Evolutionary conservation across 257 asterid genomes (phyloP).

Genomic region (Nicotiana knightiana): DNA sequence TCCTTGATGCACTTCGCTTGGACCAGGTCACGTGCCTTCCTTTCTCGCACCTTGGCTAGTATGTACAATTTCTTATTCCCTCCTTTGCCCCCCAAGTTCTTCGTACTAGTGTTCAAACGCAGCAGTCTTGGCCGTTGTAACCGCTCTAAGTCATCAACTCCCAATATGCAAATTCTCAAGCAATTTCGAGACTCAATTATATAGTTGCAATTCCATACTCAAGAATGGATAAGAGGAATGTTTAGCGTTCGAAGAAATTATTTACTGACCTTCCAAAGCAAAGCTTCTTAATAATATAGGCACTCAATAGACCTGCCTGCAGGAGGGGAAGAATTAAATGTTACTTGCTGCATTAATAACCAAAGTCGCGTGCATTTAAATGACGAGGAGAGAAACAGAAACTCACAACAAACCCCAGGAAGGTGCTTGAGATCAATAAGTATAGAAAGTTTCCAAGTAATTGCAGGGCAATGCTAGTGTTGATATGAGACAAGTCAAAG

Average conservation of each 20-base stretch:
- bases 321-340: slow-evolving; percentile 17
- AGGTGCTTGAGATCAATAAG: slow-evolving; percentile 65
- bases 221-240: not conserved
- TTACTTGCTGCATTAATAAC: not conserved
- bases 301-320: slow-evolving; percentile 90
- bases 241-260: not conserved
- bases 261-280: slow-evolving; percentile 79
- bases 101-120: too few species aligned
- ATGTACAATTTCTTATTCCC: too few species aligned
- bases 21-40: too few species aligned
- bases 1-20: too few species aligned
- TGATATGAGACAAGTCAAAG: slow-evolving; percentile 77
- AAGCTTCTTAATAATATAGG: slow-evolving; percentile 79
- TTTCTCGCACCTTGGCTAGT: too few species aligned
- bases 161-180: too few species aligned
- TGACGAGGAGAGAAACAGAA: slow-evolving; percentile 3
- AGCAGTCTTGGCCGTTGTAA: too few species aligned
- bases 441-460: slow-evolving; percentile 73
- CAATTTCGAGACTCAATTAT: too few species aligned
- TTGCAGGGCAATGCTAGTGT: slow-evolving; percentile 40
- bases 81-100: too few species aligned
- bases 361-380: not conserved
- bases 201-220: too few species aligned
- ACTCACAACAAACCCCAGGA: slow-evolving; percentile 74
- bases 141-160: too few species aligned